Evolutionary conservation across 208 protist genomes (phyloP).

Genomic region (Leishmania arabica): DNA sequence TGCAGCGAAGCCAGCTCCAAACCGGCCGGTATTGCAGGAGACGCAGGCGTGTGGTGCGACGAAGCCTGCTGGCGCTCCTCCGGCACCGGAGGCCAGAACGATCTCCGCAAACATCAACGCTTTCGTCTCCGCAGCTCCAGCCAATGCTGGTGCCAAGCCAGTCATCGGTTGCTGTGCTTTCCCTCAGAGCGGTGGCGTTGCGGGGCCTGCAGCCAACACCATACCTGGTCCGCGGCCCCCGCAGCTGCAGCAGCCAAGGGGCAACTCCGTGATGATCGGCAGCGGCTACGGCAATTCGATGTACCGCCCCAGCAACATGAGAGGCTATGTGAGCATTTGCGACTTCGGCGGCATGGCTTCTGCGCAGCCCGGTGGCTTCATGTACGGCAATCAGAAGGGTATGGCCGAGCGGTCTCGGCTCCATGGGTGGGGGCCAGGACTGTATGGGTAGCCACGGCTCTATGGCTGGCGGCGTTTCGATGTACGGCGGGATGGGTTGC

Average conservation of each 20-base stretch:
- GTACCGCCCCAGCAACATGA: constrained; percentile 28
- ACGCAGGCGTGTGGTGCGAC: background rate
- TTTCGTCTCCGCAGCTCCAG: background rate
- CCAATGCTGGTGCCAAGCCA: background rate
- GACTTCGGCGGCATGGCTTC: constrained; percentile 14
- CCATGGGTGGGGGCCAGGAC: background rate
- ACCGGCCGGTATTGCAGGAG: background rate
- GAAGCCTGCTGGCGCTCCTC: background rate
- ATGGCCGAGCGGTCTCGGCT: constrained; percentile 16
- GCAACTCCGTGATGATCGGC: background rate
- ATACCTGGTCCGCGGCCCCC: background rate
- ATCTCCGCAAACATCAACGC: background rate
- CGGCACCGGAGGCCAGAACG: background rate
- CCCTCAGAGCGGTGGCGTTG: background rate
- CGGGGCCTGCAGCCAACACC: background rate
- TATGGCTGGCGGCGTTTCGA: constrained; percentile 20
- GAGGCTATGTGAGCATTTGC: constrained; percentile 13
- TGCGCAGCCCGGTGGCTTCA: constrained; percentile 5
- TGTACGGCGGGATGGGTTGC: background rate
- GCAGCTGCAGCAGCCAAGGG: background rate
- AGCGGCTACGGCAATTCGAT: constrained; percentile 16
- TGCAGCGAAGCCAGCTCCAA: background rate
- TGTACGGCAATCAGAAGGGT: constrained; percentile 18
- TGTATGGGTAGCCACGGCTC: constrained; percentile 13
- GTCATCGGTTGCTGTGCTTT: background rate